Evolutionary conservation across 2,329 filamentous ascomycete genomes (phyloP).

Genomic region (Arthrobotrys iridis): DNA sequence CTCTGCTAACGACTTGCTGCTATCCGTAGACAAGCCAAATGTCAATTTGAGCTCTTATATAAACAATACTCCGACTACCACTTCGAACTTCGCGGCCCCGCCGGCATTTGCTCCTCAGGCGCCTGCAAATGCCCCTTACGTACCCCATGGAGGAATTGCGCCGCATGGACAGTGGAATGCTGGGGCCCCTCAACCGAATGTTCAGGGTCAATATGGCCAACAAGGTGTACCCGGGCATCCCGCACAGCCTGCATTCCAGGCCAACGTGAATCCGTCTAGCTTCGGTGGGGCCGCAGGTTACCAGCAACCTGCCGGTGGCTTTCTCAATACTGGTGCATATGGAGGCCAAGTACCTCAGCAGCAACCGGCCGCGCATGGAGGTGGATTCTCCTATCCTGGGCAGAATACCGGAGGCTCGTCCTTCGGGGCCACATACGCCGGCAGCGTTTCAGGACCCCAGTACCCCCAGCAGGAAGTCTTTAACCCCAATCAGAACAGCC

Average conservation of each 20-base stretch:
- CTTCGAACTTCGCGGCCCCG: slow-evolving; percentile 50
- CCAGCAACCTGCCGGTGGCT: slow-evolving; percentile 37
- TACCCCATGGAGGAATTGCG: slow-evolving; percentile 36
- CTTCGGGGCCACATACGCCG: slow-evolving; percentile 50
- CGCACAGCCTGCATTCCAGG: slow-evolving; percentile 25
- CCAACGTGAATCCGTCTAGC: slow-evolving; percentile 30
- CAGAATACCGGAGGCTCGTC: slow-evolving; percentile 27
- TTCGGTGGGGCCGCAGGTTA: slow-evolving; percentile 41
- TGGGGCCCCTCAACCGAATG: slow-evolving; percentile 34
- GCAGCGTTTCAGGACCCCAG: slow-evolving; percentile 44
- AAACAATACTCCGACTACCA: slow-evolving; percentile 51
- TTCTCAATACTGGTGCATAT: slow-evolving; percentile 36
- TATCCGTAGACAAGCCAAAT: slow-evolving; percentile 35
- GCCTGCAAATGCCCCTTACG: slow-evolving; percentile 32
- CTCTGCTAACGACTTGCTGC: background rate
- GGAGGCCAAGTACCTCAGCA: slow-evolving; percentile 28
- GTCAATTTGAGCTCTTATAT: slow-evolving; percentile 51
- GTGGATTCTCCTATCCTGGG: slow-evolving; percentile 40
- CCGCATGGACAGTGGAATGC: slow-evolving; percentile 41
- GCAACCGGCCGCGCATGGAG: slow-evolving; percentile 15
- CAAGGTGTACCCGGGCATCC: slow-evolving; percentile 27
- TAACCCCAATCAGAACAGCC: slow-evolving; percentile 18
- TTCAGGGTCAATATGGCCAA: slow-evolving; percentile 40
- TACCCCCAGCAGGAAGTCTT: slow-evolving; percentile 41
- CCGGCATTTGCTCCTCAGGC: slow-evolving; percentile 45